Evolutionary conservation across 2,329 filamentous ascomycete genomes (phyloP).

Genomic region (Penicillium sp.): DNA sequence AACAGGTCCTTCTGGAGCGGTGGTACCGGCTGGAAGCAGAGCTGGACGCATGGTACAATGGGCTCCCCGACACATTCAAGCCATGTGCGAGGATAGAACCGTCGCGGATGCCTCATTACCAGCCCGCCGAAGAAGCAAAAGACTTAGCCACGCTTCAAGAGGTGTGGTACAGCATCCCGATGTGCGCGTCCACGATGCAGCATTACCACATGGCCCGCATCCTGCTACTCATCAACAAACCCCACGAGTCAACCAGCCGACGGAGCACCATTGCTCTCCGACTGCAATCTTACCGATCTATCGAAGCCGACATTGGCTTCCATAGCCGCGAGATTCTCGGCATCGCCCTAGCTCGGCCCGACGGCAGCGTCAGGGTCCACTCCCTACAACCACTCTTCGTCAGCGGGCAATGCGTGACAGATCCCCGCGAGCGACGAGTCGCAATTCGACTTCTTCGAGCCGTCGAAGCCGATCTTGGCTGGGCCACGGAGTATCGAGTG

Average conservation of each 20-base stretch:
- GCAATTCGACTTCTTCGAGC: constrained; percentile 56
- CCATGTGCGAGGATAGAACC: constrained; percentile 53
- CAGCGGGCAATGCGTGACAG: constrained; percentile 59
- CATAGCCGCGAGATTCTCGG: constrained; percentile 63
- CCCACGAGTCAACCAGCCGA: constrained; percentile 45
- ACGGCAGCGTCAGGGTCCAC: constrained; percentile 59
- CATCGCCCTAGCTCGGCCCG: constrained; percentile 57
- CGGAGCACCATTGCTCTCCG: constrained; percentile 54
- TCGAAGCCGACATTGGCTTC: constrained; percentile 54
- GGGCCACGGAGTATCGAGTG: constrained; percentile 62
- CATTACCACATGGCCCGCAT: constrained; percentile 47
- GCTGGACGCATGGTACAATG: constrained; percentile 58
- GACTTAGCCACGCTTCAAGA: constrained; percentile 49
- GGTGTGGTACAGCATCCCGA: constrained; percentile 64
- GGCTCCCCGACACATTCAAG: constrained; percentile 59
- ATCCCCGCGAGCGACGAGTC: constrained; percentile 53
- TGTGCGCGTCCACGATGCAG: constrained; percentile 62
- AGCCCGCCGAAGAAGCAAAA: constrained; percentile 28
- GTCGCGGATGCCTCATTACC: constrained; percentile 22
- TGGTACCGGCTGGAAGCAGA: constrained; percentile 54
- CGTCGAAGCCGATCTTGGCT: constrained; percentile 63
- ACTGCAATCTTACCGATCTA: constrained; percentile 58
- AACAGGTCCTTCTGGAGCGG: constrained; percentile 47
- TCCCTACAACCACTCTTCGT: constrained; percentile 62
- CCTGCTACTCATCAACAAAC: constrained; percentile 44